Evolutionary conservation across 208 protist genomes (phyloP), one percentile per base, ranked within the genome.

Genomic region (Acanthamoeba lenticulata): DNA sequence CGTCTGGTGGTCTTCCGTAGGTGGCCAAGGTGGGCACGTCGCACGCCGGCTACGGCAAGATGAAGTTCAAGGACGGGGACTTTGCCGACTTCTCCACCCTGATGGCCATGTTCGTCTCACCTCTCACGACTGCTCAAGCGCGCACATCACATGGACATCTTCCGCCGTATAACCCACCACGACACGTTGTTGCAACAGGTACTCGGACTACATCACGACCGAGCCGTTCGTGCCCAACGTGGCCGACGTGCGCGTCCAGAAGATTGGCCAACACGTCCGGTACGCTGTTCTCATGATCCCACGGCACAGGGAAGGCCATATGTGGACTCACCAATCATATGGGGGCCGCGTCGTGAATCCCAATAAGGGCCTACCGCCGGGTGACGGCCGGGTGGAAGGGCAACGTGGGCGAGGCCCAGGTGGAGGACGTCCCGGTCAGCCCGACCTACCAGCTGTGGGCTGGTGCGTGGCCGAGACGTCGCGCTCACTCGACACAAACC

Each of bases 11-110:
- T 9, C 15, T 60, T 9, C 15, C 24, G 44, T 21, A 52, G 60
- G 86, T 92, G 86, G 86, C 62, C 34, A 92, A 92, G 62, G 86
- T 92, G 40, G 86, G 86, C 15, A 44, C 36, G 49, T 36, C 67
- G 42, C 94, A 95, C 69, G 94, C 94, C 24, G 94, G 94, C 34
- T 93, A 83, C 34, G 94, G 94, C 11, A 95, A 95, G 29, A 94
- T 95, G 40, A 49, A 45, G 52, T 44, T 95, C 40, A 55, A 94
- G 34, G 45, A 95, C 88, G 21, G 42, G 17, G 32, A 95, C 34
- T 55, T 90, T 74, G 17, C 45, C 57, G 90, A 94, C 40, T 81
- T 81, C 44, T 67, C 69, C 38, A 91, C 32, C 2, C 40, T 45
- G 2, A 79, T 91, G 36, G 65, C 57, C 74, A 93, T 55, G 57